Base-by-base conservation (phyloP, 441 rosid species). In the Theobroma grandiflorum region DNA sequence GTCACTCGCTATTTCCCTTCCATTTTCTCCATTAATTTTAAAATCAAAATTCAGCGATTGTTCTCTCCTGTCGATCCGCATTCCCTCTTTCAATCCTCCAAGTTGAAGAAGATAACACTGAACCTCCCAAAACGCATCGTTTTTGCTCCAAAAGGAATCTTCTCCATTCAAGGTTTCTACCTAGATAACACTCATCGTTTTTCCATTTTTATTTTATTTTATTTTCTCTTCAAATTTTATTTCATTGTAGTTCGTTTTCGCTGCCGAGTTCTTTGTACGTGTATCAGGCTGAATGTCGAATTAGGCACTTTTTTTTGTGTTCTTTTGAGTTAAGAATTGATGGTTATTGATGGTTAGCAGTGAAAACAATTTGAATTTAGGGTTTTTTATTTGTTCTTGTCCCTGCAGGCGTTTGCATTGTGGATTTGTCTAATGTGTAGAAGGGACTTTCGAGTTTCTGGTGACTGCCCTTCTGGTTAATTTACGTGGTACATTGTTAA, bases 331-430 rank as follows among this genome's bases (percentile, higher is more conserved):
- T 53, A 14, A 2, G 76, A 69, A 78, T 78, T 75, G 70, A 72
- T 72, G 20, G 72, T 59, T 43, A 50, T 8, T 80, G 61, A 70
- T 68, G 7, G 67, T 26, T 75, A 68, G 37, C 40, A 62, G 81
- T 81, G 75, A 31, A 61, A 62, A 52, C 73, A 52, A 38, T 74
- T 85, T 77, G 80, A 74, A 85, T 84, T 86, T 89, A 85, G 91
- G 93, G 91, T 85, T 90, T 90, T 66, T 55, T 42, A 8, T 50
- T 31, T 50, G 59, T 79, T 84, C 52, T 74, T 71, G 33, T 78
- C 81, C 81, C 55, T 84, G 76, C 84, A 86, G 88, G 84, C 84
- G 80, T 75, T 87, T 91, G 95, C 93, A 86, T 87, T 86, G 68
- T 80, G 87, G 88, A 71, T 80, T 80, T 84, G 20, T 76, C 72